phyloP scores from a whole-genome alignment of 306 rosid genomes.

The Oxytropis ochrocephala region DNA sequence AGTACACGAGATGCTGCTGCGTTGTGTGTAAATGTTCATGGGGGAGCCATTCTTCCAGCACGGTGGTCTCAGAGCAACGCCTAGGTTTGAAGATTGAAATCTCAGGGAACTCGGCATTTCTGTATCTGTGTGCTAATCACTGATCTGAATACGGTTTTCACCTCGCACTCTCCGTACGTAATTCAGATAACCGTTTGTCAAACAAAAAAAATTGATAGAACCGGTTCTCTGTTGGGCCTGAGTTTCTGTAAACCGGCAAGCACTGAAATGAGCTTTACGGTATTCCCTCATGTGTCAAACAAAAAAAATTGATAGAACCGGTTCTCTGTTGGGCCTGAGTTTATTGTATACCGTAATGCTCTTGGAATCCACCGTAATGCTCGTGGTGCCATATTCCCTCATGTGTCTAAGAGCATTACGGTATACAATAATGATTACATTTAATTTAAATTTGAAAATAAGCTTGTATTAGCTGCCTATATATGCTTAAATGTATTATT shows the following conservation, averaged over 20 bases:
- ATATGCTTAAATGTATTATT: no score
- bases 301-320: no score
- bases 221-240: not conserved
- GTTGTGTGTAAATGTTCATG: constrained; percentile 15
- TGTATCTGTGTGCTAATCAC: not conserved
- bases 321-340: no score
- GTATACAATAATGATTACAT: no score
- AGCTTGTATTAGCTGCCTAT: not conserved
- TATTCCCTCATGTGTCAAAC: no score
- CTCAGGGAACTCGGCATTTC: constrained; percentile 41
- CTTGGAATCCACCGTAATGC: no score
- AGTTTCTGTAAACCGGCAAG: not conserved
- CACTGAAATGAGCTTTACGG: not conserved
- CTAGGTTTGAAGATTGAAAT: constrained; percentile 31
- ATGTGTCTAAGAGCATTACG: no score
- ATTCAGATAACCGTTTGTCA: not conserved
- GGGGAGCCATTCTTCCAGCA: not conserved
- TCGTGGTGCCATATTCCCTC: no score
- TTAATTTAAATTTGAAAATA: not conserved
- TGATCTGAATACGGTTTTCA: not conserved
- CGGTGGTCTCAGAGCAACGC: not conserved
- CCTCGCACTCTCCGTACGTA: constrained; percentile 12
- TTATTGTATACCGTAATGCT: no score
- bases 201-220: not conserved
- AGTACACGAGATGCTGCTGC: not conserved